Percentiles rank a stretch among this genome's conserved stretches.
Evolutionary conservation across 805 yeast species (phyloP).

Genomic region (Wickerhamomyces pijperi): DNA sequence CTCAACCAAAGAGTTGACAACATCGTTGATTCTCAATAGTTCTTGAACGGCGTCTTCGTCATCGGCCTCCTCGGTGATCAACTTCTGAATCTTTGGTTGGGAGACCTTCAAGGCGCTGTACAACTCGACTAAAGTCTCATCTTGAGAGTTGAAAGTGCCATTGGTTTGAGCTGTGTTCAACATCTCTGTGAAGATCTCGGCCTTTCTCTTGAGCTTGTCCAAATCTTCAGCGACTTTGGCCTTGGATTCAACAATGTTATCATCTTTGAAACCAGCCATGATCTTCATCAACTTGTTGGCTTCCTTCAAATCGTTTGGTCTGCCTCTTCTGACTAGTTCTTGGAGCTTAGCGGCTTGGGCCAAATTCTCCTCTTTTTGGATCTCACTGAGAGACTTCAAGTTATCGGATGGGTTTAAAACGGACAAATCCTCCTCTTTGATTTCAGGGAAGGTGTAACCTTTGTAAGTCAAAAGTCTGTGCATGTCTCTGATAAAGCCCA

Average conservation of each 20-base stretch:
- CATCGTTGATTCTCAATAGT: constrained; percentile 62
- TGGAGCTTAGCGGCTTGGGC: constrained; percentile 94
- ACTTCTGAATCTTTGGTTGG: constrained; percentile 77
- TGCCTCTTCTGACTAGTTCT: constrained; percentile 89
- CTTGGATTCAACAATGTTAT: constrained; percentile 50
- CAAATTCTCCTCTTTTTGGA: constrained; percentile 83
- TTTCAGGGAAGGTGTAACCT: constrained; percentile 90
- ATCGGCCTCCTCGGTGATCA: constrained; percentile 70
- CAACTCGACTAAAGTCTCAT: constrained; percentile 72
- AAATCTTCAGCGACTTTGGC: constrained; percentile 77
- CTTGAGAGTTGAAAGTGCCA: constrained; percentile 25
- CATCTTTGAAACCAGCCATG: constrained; percentile 95
- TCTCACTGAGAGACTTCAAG: constrained; percentile 78
- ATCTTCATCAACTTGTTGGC: constrained; percentile 95
- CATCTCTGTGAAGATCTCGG: constrained; percentile 84
- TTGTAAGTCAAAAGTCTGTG: constrained; percentile 80
- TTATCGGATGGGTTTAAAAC: constrained; percentile 85
- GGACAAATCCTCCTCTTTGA: constrained; percentile 82
- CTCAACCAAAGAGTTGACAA: constrained; percentile 53
- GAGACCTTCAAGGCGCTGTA: constrained; percentile 70
- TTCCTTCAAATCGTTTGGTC: constrained; percentile 89
- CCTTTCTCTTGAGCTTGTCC: constrained; percentile 73
- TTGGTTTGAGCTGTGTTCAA: constrained; percentile 37
- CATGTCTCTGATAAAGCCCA: constrained; percentile 91
- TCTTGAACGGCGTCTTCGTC: constrained; percentile 57